These are phyloP conservation scores for Diplosphaera chodatii DNA, from an alignment of 139 green algal species.

Conservation along the genomic window DNA sequence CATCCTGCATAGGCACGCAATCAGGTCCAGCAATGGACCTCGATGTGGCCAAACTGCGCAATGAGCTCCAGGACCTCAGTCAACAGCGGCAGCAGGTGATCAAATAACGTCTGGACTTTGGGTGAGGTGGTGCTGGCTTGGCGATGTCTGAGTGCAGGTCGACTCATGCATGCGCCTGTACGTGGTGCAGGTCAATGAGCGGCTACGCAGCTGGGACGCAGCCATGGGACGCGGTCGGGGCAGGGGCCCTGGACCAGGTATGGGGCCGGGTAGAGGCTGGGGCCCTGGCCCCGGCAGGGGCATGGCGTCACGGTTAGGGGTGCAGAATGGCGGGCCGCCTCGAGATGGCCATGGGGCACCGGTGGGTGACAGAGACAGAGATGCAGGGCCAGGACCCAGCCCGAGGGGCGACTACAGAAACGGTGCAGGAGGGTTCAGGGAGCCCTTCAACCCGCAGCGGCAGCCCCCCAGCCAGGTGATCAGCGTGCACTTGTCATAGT, in stretches of 20 bases:
- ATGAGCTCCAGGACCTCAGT: slow-evolving; percentile 15
- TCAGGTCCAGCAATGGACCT: neutral
- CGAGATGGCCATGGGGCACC: neutral
- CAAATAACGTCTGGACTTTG: too few species aligned
- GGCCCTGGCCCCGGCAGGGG: neutral
- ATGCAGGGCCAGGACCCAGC: too few species aligned
- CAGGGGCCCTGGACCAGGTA: neutral
- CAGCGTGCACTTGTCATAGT: too few species aligned
- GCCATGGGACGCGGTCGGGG: slow-evolving; percentile 1
- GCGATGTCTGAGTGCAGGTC: too few species aligned
- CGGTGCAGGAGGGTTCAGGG: neutral
- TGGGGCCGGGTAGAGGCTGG: neutral
- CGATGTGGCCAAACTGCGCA: slow-evolving; percentile 12
- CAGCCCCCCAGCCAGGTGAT: too few species aligned
- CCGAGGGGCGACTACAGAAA: neutral
- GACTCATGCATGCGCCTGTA: neutral
- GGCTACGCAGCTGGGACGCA: slow-evolving; percentile 1
- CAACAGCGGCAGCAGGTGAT: slow-evolving; percentile 10
- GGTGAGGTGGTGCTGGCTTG: too few species aligned
- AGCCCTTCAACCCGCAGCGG: neutral
- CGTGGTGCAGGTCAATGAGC: slow-evolving; percentile 7
- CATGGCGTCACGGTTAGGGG: neutral
- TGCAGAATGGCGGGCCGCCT: neutral
- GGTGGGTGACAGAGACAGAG: neutral
- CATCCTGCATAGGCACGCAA: neutral